A percentile compares a stretch with the other conserved stretches of the same genome.
Conservation (phyloP, 176 grass and related monocot genomes). For the Eremochloa ophiuroides region DNA sequence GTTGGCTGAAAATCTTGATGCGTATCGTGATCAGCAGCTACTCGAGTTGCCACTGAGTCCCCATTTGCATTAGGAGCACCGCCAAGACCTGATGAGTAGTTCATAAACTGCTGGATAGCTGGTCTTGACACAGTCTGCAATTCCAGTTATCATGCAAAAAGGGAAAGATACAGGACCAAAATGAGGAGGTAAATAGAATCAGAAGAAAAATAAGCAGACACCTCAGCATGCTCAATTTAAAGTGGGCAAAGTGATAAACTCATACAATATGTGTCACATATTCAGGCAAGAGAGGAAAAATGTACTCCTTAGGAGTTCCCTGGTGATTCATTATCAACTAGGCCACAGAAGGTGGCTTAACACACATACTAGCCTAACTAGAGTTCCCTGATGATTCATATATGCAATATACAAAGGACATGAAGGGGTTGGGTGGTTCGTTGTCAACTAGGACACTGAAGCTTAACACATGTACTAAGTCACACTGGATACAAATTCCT, state of each 20-base stretch:
- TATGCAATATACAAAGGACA: neutral
- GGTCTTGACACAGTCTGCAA: conserved; percentile 28
- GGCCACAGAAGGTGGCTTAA: neutral
- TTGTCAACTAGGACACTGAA: neutral
- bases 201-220: neutral
- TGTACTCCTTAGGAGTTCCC: neutral
- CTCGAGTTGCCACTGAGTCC: conserved; percentile 21
- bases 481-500: neutral
- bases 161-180: neutral
- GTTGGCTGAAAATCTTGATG: conserved; percentile 76
- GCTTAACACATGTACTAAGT: neutral
- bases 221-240: neutral
- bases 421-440: neutral
- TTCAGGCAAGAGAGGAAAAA: neutral
- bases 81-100: conserved; percentile 34
- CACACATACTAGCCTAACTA: neutral
- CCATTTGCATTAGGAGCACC: conserved; percentile 32
- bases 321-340: neutral
- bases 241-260: neutral
- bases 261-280: neutral
- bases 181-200: neutral
- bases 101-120: conserved; percentile 42
- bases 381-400: neutral
- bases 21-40: conserved; percentile 61
- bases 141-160: conserved; percentile 25